Evolutionary conservation across 257 asterid genomes (phyloP).

Genomic region (Rehmannia glutinosa): DNA sequence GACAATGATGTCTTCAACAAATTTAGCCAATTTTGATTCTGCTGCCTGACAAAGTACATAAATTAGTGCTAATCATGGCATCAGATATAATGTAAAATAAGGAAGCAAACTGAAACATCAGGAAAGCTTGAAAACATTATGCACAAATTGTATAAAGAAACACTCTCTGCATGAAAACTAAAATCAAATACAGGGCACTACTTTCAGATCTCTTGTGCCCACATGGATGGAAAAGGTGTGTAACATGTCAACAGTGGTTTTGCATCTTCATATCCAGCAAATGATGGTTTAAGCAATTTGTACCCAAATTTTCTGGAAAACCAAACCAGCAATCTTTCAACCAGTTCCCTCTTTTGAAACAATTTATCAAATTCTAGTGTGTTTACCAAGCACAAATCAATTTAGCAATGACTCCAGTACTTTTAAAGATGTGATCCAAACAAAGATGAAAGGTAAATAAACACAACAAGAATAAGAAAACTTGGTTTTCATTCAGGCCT

Average conservation of each 20-base stretch:
- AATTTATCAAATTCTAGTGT: neutral
- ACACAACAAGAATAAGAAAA: neutral
- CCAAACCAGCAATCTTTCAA: neutral
- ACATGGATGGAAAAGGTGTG: neutral
- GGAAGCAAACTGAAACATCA: slow-evolving; percentile 13
- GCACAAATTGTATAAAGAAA: slow-evolving; percentile 8
- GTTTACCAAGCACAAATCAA: neutral
- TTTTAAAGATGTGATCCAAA: neutral
- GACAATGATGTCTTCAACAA: slow-evolving; percentile 95
- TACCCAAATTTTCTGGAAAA: neutral
- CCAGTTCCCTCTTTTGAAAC: neutral
- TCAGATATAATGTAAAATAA: slow-evolving; percentile 7
- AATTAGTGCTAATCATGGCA: slow-evolving; percentile 17
- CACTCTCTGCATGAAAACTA: slow-evolving; percentile 11
- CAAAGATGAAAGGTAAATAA: neutral
- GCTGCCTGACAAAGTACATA: slow-evolving; percentile 61
- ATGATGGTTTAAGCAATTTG: neutral
- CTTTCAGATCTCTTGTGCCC: neutral
- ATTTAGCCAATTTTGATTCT: slow-evolving; percentile 87
- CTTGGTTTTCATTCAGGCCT: neutral
- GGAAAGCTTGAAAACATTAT: slow-evolving; percentile 9
- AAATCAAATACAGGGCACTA: neutral
- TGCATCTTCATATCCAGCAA: neutral
- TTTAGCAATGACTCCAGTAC: neutral
- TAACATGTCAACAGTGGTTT: neutral